phyloP scores from a whole-genome alignment of 257 asterid genomes.

The Euphrasia confusa region DNA sequence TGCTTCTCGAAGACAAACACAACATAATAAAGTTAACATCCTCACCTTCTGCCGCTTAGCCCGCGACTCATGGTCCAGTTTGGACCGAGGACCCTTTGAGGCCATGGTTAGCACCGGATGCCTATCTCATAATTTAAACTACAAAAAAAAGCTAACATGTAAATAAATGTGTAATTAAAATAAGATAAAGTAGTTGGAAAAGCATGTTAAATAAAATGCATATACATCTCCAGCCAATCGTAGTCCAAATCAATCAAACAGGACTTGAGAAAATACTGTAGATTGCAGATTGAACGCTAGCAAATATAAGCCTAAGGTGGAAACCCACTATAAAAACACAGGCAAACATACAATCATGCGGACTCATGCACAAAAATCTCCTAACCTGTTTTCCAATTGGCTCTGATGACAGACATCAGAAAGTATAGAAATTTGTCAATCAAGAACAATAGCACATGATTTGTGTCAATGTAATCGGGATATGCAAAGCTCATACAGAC shows the following conservation, averaged over 20 bases:
- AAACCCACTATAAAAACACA: not conserved
- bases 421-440: not conserved
- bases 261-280: not conserved
- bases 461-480: not conserved
- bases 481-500: not conserved
- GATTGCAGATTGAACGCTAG: not conserved
- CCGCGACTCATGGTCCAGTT: constrained; percentile 88
- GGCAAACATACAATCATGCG: not conserved
- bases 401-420: not conserved
- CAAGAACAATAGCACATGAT: not conserved
- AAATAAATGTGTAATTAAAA: not conserved
- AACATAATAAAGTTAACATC: constrained; percentile 15
- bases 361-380: not conserved
- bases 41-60: constrained; percentile 88
- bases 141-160: constrained; percentile 11
- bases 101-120: constrained; percentile 60
- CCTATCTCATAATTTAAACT: constrained; percentile 45
- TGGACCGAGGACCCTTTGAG: constrained; percentile 97
- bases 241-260: not conserved
- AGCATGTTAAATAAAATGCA: constrained; percentile 7
- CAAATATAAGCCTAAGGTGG: not conserved
- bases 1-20: constrained; percentile 16
- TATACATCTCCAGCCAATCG: constrained; percentile 6
- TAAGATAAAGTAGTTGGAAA: constrained; percentile 5
- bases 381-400: not conserved